phyloP scores from a whole-genome alignment of 805 yeast species.

The Hyphopichia homilentoma region DNA sequence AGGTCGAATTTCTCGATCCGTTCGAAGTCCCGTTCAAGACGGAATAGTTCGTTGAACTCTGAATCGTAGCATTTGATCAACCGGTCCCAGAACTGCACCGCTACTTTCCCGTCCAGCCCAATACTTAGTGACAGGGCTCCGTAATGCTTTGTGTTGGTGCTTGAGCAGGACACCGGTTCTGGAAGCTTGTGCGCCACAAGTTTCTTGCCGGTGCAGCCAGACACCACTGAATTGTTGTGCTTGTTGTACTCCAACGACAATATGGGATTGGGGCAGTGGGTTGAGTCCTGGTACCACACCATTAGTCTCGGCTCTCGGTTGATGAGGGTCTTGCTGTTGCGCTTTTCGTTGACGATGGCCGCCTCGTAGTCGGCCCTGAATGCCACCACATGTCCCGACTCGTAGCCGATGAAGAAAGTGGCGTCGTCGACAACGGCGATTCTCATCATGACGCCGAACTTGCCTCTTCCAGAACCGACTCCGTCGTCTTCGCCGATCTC shows the following conservation, averaged over 20 bases:
- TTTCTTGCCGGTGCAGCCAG: conserved; percentile 49
- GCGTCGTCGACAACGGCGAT: conserved; percentile 33
- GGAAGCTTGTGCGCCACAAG: conserved; percentile 24
- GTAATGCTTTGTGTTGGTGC: conserved; percentile 11
- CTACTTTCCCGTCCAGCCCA: conserved; percentile 19
- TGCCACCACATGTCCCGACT: conserved; percentile 57
- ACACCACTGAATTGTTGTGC: conserved; percentile 20
- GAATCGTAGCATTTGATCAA: conserved; percentile 17
- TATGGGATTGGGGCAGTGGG: conserved; percentile 55
- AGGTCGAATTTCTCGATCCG: conserved; percentile 9
- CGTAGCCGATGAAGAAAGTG: conserved; percentile 55
- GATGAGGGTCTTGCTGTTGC: conserved; percentile 11
- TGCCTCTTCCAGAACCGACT: conserved; percentile 22
- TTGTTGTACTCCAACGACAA: conserved; percentile 37
- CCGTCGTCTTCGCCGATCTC: conserved; percentile 3
- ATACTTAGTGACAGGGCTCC: conserved; percentile 22
- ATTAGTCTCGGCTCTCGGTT: conserved; percentile 20
- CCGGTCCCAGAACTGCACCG: conserved; percentile 53
- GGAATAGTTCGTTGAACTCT: conserved; percentile 6
- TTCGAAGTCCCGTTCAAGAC: conserved; percentile 6
- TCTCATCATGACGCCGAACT: conserved; percentile 67
- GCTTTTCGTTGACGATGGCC: neutral
- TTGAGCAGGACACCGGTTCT: neutral
- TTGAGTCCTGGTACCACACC: conserved; percentile 18
- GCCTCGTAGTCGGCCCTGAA: conserved; percentile 11